phyloP scores from a whole-genome alignment of 345 rosid genomes.

The Acer saccharum region DNA sequence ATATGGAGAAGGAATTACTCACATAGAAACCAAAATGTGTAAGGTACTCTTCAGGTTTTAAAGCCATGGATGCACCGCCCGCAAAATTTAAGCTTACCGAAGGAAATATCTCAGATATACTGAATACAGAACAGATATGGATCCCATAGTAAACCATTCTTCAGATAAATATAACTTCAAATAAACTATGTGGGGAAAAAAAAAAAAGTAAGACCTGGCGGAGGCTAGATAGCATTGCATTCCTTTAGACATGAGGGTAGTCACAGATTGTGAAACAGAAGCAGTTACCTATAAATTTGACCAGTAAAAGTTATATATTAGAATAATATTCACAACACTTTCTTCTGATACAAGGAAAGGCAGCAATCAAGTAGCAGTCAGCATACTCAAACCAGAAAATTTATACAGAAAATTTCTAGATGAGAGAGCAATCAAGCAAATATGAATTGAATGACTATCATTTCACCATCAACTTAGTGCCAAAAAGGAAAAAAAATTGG shows the following conservation, averaged over 20 bases:
- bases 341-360: slow-evolving; percentile 3
- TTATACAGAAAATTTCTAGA: no score
- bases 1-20: slow-evolving; percentile 32
- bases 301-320: slow-evolving; percentile 7
- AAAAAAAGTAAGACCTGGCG: slow-evolving; percentile 50
- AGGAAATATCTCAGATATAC: slow-evolving; percentile 75
- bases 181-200: neutral
- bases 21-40: slow-evolving; percentile 67
- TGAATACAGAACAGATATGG: slow-evolving; percentile 27
- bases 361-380: neutral
- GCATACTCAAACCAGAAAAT: neutral
- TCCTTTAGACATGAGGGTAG: slow-evolving; percentile 66
- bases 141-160: neutral
- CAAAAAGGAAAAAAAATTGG: neutral
- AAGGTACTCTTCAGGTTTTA: slow-evolving; percentile 89
- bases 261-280: slow-evolving; percentile 61
- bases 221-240: slow-evolving; percentile 80
- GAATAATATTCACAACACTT: neutral
- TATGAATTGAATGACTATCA: neutral
- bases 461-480: neutral
- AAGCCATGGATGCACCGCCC: slow-evolving; percentile 79
- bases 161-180: neutral
- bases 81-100: slow-evolving; percentile 78
- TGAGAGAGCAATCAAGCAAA: neutral
- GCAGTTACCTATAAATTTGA: slow-evolving; percentile 55